Conservation (phyloP, 345 rosid species). For the Pseudoturritis turrita region DNA sequence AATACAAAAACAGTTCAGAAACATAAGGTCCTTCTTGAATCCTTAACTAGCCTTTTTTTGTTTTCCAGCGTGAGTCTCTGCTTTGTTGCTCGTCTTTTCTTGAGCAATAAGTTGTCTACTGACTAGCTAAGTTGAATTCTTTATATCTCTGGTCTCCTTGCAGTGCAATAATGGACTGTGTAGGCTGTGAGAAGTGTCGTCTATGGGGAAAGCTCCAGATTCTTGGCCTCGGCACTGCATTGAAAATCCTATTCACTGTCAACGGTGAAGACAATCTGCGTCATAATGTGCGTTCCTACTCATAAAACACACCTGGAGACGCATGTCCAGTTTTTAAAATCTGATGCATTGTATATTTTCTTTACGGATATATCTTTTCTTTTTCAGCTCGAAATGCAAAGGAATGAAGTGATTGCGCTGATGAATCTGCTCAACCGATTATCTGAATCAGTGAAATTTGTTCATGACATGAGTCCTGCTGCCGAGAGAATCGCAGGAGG, state of each 20-base stretch:
- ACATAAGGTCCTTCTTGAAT: constrained; percentile 62
- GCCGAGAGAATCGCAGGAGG: constrained; percentile 38
- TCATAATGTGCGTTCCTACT: constrained; percentile 50
- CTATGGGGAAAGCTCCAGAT: constrained; percentile 99
- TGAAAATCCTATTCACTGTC: constrained; percentile 82
- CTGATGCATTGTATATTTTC: neutral
- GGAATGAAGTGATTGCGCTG: constrained; percentile 75
- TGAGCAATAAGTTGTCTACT: neutral
- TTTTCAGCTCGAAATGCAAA: constrained; percentile 62
- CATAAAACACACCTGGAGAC: neutral
- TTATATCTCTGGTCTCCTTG: constrained; percentile 8
- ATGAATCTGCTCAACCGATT: constrained; percentile 67
- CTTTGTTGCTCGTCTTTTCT: neutral
- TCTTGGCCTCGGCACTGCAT: constrained; percentile 93
- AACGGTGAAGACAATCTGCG: constrained; percentile 46
- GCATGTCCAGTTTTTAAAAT: neutral
- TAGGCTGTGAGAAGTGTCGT: constrained; percentile 97
- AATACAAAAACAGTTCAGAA: constrained; percentile 82
- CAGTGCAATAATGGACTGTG: constrained; percentile 95
- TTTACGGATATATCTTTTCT: neutral
- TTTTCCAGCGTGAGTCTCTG: neutral
- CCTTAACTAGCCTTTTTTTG: neutral
- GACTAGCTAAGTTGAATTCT: neutral
- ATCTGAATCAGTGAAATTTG: constrained; percentile 64
- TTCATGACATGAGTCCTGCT: constrained; percentile 49